Base-by-base conservation (phyloP, 2,329 filamentous ascomycete genomes). In the Tolypocladium cylindrosporum region DNA sequence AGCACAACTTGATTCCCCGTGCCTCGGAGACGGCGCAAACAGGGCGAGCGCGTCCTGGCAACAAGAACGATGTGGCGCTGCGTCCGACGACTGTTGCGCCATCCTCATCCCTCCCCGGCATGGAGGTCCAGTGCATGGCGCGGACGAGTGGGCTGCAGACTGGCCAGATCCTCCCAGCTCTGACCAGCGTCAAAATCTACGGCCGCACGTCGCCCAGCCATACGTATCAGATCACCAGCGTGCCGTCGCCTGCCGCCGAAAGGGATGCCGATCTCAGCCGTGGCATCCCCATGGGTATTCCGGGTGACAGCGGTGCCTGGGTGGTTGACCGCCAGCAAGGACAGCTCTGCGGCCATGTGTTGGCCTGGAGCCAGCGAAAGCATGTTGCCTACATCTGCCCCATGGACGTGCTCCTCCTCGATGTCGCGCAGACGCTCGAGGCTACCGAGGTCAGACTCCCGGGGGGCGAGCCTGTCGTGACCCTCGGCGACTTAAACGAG, bases 221-320 rank as follows among this genome's bases (percentile, higher is more conserved):
- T 57, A 89, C 80, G 4, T 87, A 84, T 65, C 82, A 86, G 63
- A 75, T 87, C 21, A 77, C 77, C 8, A 80, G 80, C 45, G 68
- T 68, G 6, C 62, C 71, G 1, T 61, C 67, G 0, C 16, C 56
- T 2, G 36, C 45, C 31, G n/a, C n/a, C n/a, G 42, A 50, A 9
- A 55, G 58, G 7, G 63, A 61, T 39, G 62, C 60, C 11, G 55
- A 63, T 4, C 62, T 63, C 50, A 63, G 55, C 13, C 61, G 65
- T 27, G 42, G 59, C 0, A 64, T 71, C 0, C 75, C 80, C 0
- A 76, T 87, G 34, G 84, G 84, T 2, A 84, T 94, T 14, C 92
- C 92, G 2, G 93, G 93, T 21, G 93, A 97, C 70, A 93, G 88
- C 8, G 93, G 93, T 4, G 93, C 93, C 0, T 97, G 93, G 93